Percentiles rank a stretch among this genome's conserved stretches.
These are phyloP conservation scores for Tetrastigma voinierianum DNA, from an alignment of 164 flowering plant genomes.

Conservation along the genomic window DNA sequence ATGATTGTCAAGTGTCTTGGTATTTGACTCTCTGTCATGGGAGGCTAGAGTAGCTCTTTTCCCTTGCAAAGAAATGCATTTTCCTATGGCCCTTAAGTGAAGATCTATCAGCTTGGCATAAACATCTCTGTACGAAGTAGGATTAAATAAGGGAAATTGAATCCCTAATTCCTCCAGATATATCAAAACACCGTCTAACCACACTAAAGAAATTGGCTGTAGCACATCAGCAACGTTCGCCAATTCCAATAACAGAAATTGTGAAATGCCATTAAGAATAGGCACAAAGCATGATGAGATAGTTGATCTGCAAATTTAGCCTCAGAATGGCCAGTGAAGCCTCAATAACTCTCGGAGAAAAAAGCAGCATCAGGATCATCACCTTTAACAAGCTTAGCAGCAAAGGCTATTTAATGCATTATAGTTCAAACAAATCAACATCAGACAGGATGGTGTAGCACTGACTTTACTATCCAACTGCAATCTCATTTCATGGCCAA, in stretches of 20 bases:
- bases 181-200: slow-evolving; percentile 73
- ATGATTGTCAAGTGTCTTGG: slow-evolving; percentile 41
- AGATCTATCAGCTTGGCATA: slow-evolving; percentile 54
- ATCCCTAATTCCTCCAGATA: slow-evolving; percentile 75
- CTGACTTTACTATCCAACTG: slow-evolving; percentile 13
- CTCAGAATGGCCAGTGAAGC: slow-evolving; percentile 66
- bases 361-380: slow-evolving; percentile 54
- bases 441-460: slow-evolving; percentile 25
- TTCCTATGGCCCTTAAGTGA: slow-evolving; percentile 72
- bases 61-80: slow-evolving; percentile 74
- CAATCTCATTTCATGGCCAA: slow-evolving; percentile 9
- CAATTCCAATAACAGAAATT: slow-evolving; percentile 51
- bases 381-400: slow-evolving; percentile 56
- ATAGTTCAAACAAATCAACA: slow-evolving; percentile 28
- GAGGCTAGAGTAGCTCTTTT: slow-evolving; percentile 70
- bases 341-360: slow-evolving; percentile 57
- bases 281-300: slow-evolving; percentile 32
- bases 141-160: slow-evolving; percentile 44
- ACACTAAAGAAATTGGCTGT: slow-evolving; percentile 48
- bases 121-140: slow-evolving; percentile 39
- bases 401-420: slow-evolving; percentile 35
- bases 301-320: slow-evolving; percentile 35
- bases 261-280: slow-evolving; percentile 39
- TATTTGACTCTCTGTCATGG: slow-evolving; percentile 60
- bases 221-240: slow-evolving; percentile 41